Conservation (phyloP, 768 basidiomycete species). For the Boletus rufocinnamomeus region DNA sequence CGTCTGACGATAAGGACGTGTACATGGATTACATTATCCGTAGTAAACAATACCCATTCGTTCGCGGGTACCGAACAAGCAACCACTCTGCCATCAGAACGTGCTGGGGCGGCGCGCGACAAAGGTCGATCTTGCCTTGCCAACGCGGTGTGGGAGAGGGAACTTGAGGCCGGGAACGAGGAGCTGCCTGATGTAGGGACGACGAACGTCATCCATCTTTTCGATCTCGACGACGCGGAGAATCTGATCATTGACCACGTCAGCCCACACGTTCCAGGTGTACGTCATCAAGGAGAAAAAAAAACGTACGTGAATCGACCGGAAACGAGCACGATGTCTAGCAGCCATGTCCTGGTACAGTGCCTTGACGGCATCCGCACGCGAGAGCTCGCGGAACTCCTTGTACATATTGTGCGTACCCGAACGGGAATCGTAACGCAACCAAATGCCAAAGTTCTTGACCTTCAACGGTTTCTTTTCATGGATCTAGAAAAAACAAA, state of each 20-base stretch:
- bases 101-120: constrained; percentile 76
- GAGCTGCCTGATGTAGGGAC: constrained; percentile 98
- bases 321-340: constrained; percentile 97
- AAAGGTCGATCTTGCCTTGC: constrained; percentile 79
- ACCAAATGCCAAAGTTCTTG: constrained; percentile 99
- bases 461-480: constrained; percentile 98
- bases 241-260: constrained; percentile 55
- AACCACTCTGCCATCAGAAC: constrained; percentile 45
- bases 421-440: constrained; percentile 98
- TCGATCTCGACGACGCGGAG: constrained; percentile 96
- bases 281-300: not conserved
- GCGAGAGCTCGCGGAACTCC: constrained; percentile 94
- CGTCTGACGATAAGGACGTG: constrained; percentile 3
- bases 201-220: constrained; percentile 88
- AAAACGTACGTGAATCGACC: constrained; percentile 87
- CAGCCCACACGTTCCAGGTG: not conserved
- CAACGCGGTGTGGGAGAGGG: constrained; percentile 91
- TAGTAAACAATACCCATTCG: not conserved
- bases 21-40: constrained; percentile 19
- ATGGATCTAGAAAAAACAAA: constrained; percentile 68
- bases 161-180: constrained; percentile 89
- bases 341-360: constrained; percentile 99
- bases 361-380: constrained; percentile 93
- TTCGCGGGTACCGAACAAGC: not conserved
- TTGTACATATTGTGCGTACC: constrained; percentile 99